Evolutionary conservation across 257 asterid genomes (phyloP), one percentile per base, ranked within the genome.

Genomic region (Hygrophila difformis): DNA sequence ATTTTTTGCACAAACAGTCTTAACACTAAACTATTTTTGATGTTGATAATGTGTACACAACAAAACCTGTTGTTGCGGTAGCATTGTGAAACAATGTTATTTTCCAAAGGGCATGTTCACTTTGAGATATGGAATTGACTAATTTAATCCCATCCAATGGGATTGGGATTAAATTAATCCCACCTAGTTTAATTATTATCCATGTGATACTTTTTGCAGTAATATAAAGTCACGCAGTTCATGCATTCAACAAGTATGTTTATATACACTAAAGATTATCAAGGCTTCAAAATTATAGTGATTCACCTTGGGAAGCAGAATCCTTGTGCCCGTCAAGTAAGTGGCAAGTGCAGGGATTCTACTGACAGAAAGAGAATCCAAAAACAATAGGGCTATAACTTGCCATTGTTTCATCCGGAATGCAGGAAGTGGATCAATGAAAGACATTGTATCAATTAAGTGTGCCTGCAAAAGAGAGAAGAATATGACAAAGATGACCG

Each of bases 371-470:
- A 91, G 87, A 53, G 99, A 93, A 57, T 91, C 94, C 14, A 91
- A 78, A 61, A 86, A 82, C 74, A 91, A 61, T 53, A 86, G 73
- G 55, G 59, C 68, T 33, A 80, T 46, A 44, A 74, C 75, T 47
- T 86, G 95, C 96, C 95, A 86, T 70, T 86, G 96, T 62, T 76
- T 86, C 75, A 70, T 76, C 61, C 79, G 73, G 62, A 91, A 70
- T 43, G 93, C 58, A 50, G 96, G 99, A 47, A 91, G 85, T 26
- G 99, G 64, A 54, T 91, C 89, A 28, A 53, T 43, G 56, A 86
- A 82, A 19, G 96, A 80, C 96, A 91, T 80, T 12, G 99, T 78
- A 22, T 76, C 89, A 37, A 91, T 56, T 58, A 91, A 65, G 43
- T 56, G 73, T 21, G 63, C 89, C 99, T 91, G 93, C 54, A 63